phyloP scores from a whole-genome alignment of 164 flowering plant genomes.

The Dillenia turbinata region DNA sequence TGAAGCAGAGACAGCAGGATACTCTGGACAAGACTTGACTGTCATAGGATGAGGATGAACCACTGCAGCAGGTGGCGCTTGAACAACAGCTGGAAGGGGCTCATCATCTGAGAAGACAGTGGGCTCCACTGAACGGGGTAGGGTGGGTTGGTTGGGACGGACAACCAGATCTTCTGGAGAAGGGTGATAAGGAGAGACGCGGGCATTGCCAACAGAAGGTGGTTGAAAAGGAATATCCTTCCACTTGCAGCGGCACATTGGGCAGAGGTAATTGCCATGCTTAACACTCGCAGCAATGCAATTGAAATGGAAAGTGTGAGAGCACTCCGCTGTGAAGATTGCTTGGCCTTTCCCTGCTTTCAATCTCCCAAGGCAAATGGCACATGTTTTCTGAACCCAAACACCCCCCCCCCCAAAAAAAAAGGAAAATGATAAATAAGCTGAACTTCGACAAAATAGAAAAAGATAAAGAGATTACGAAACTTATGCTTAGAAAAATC shows the following conservation, averaged over 20 bases:
- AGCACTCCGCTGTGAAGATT: constrained; percentile 34
- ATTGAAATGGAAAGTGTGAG: constrained; percentile 34
- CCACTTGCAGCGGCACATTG: constrained; percentile 33
- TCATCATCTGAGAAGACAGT: constrained; percentile 28
- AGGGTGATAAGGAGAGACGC: constrained; percentile 5
- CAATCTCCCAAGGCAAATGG: constrained; percentile 29
- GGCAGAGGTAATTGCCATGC: constrained; percentile 29
- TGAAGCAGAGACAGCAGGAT: constrained; percentile 16
- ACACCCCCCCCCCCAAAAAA: too few species aligned
- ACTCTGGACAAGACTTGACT: constrained; percentile 18
- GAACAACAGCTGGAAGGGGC: constrained; percentile 11
- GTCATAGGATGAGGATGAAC: constrained; percentile 3
- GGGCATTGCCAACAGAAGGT: constrained; percentile 6
- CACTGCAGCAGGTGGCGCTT: not conserved
- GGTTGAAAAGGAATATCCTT: constrained; percentile 30
- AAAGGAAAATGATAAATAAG: too few species aligned
- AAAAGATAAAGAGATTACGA: too few species aligned
- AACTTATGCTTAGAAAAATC: too few species aligned
- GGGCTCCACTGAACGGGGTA: constrained; percentile 12
- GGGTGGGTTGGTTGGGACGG: not conserved
- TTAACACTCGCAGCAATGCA: constrained; percentile 28
- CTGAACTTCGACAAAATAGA: too few species aligned
- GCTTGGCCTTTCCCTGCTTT: constrained; percentile 26
- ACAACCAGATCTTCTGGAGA: constrained; percentile 2
- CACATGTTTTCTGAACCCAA: constrained; percentile 25